phyloP scores from a whole-genome alignment of 2,329 filamentous ascomycete genomes.

The Calonectria henricotiae region DNA sequence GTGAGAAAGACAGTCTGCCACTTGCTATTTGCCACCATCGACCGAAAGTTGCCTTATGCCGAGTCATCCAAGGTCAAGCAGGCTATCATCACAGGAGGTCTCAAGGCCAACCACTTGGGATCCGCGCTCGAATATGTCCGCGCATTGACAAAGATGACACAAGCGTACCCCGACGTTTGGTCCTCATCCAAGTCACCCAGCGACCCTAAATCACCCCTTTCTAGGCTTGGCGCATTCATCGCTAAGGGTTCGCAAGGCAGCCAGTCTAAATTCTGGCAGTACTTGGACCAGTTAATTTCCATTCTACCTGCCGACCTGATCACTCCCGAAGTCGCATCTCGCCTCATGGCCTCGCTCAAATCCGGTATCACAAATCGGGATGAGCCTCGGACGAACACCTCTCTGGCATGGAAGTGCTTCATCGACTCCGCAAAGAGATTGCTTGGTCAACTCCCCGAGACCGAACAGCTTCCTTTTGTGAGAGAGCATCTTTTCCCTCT shows the following conservation, averaged over 20 bases:
- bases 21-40: conserved; percentile 67
- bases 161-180: conserved; percentile 81
- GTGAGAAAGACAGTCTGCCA: conserved; percentile 70
- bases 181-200: conserved; percentile 64
- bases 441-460: conserved; percentile 62
- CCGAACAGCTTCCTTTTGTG: conserved; percentile 65
- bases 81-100: conserved; percentile 79
- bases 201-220: conserved; percentile 70
- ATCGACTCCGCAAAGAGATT: conserved; percentile 75
- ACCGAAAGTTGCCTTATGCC: conserved; percentile 65
- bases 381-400: conserved; percentile 79
- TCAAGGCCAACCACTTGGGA: conserved; percentile 81
- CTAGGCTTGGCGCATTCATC: conserved; percentile 80
- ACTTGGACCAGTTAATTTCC: conserved; percentile 75
- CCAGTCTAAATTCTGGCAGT: conserved; percentile 80
- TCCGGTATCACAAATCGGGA: conserved; percentile 82
- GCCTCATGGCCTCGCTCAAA: conserved; percentile 78
- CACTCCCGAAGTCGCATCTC: conserved; percentile 67
- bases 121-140: conserved; percentile 82
- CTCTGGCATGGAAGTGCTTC: conserved; percentile 83
- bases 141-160: conserved; percentile 78
- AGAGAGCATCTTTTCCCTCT: conserved; percentile 70
- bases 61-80: conserved; percentile 70
- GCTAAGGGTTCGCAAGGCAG: conserved; percentile 90
- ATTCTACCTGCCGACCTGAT: conserved; percentile 69